These are phyloP conservation scores for Apiotrichum brassicae DNA, from an alignment of 1,284 basidiomycete genomes.

Conservation along the genomic window DNA sequence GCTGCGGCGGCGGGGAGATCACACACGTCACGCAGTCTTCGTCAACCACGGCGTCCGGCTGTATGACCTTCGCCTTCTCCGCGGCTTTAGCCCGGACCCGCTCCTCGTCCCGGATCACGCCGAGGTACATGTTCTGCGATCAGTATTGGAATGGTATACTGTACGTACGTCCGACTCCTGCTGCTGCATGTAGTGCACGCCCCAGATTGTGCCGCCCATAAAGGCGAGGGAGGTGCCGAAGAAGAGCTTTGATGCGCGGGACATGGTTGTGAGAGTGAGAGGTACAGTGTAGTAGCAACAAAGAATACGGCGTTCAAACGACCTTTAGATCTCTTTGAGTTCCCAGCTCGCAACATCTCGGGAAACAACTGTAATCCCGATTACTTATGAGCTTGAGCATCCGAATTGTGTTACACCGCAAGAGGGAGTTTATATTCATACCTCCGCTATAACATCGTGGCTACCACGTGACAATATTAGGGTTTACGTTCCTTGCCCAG, in stretches of 20 bases:
- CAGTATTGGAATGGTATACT: neutral
- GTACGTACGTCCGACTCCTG: slow-evolving; percentile 70
- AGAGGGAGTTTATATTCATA: too few species aligned
- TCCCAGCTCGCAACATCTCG: too few species aligned
- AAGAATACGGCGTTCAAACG: too few species aligned
- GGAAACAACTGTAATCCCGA: too few species aligned
- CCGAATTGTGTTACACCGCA: too few species aligned
- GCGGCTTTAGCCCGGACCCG: slow-evolving; percentile 47
- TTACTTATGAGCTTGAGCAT: too few species aligned
- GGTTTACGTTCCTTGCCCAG: too few species aligned
- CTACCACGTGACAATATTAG: too few species aligned
- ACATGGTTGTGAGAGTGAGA: slow-evolving; percentile 50
- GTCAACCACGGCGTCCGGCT: slow-evolving; percentile 34
- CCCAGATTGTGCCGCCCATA: slow-evolving; percentile 72
- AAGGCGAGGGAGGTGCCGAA: slow-evolving; percentile 63
- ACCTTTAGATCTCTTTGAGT: too few species aligned
- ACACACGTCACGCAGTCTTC: slow-evolving; percentile 38
- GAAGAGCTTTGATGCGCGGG: slow-evolving; percentile 68
- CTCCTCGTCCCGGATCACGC: slow-evolving; percentile 79
- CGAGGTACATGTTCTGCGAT: slow-evolving; percentile 76
- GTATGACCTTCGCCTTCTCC: slow-evolving; percentile 10
- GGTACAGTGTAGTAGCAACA: too few species aligned
- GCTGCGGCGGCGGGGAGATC: slow-evolving; percentile 36
- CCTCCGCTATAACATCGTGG: too few species aligned
- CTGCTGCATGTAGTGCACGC: slow-evolving; percentile 82